These are phyloP conservation scores for Hura crepitans DNA, from an alignment of 441 rosid species.

Conservation along the genomic window DNA sequence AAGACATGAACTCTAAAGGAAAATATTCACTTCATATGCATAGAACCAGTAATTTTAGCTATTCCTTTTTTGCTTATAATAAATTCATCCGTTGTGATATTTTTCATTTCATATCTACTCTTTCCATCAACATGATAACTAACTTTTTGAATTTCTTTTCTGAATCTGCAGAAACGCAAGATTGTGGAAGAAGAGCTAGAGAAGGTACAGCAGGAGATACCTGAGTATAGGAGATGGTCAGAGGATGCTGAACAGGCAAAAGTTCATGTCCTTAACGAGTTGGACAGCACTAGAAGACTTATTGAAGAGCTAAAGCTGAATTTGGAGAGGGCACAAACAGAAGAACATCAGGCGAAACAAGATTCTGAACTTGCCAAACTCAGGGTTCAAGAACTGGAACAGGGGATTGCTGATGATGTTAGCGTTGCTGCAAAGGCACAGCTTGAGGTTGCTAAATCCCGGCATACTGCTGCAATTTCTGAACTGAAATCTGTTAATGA, in stretches of 20 bases:
- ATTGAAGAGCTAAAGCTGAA: slow-evolving; percentile 77
- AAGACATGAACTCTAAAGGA: neutral
- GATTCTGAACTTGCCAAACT: slow-evolving; percentile 86
- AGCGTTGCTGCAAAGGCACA: slow-evolving; percentile 92
- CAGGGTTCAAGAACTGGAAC: slow-evolving; percentile 86
- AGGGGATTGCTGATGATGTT: slow-evolving; percentile 79
- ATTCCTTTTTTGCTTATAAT: neutral
- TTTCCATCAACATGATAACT: neutral
- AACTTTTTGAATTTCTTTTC: slow-evolving; percentile 15
- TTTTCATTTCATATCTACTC: neutral
- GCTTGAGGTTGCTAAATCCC: slow-evolving; percentile 84
- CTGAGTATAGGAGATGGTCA: slow-evolving; percentile 47
- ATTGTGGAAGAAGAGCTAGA: slow-evolving; percentile 71
- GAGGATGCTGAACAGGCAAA: slow-evolving; percentile 65
- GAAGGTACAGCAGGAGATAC: slow-evolving; percentile 67
- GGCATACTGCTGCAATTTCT: slow-evolving; percentile 58
- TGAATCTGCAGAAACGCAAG: slow-evolving; percentile 52
- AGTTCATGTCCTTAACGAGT: slow-evolving; percentile 55
- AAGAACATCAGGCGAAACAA: slow-evolving; percentile 89
- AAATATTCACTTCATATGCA: neutral
- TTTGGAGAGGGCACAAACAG: slow-evolving; percentile 77
- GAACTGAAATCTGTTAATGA: slow-evolving; percentile 64
- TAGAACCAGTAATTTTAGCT: slow-evolving; percentile 9
- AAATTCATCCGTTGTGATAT: neutral
- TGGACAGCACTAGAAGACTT: slow-evolving; percentile 71